A percentile compares a stretch with the other conserved stretches of the same genome.
Conservation (phyloP, 441 rosid species). For the Rhodomyrtus psidioides region DNA sequence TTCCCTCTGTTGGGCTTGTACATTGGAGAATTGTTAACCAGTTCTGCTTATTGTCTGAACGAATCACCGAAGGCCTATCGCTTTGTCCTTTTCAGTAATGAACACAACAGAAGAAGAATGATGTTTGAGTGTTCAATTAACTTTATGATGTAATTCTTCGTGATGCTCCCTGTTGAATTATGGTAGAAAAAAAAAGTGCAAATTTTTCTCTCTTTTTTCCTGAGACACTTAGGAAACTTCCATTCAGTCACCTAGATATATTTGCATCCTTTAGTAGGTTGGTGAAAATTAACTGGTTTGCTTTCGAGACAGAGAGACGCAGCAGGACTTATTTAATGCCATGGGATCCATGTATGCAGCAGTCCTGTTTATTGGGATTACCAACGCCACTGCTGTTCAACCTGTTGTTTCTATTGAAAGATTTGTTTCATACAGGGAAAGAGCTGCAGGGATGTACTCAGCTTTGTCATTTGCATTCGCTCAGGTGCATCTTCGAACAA, state of each 20-base stretch:
- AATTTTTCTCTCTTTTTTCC: neutral
- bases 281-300: neutral
- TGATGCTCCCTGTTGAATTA: neutral
- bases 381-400: slow-evolving; percentile 83
- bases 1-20: neutral
- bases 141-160: neutral
- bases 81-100: neutral
- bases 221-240: neutral
- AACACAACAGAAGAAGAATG: too few relatives aligned
- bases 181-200: neutral
- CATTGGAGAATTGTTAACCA: neutral
- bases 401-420: slow-evolving; percentile 95
- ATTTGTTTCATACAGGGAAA: slow-evolving; percentile 88
- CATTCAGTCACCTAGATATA: neutral
- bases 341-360: slow-evolving; percentile 96
- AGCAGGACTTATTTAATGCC: slow-evolving; percentile 77
- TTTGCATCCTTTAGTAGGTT: neutral
- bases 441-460: slow-evolving; percentile 97
- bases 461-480: slow-evolving; percentile 92
- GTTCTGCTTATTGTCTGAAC: neutral
- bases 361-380: slow-evolving; percentile 79
- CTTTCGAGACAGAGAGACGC: slow-evolving; percentile 49
- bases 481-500: slow-evolving; percentile 41
- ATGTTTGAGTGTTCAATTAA: too few relatives aligned
- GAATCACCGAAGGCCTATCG: neutral